phyloP scores from a whole-genome alignment of 805 yeast species.

The Ogataea ganodermae region DNA sequence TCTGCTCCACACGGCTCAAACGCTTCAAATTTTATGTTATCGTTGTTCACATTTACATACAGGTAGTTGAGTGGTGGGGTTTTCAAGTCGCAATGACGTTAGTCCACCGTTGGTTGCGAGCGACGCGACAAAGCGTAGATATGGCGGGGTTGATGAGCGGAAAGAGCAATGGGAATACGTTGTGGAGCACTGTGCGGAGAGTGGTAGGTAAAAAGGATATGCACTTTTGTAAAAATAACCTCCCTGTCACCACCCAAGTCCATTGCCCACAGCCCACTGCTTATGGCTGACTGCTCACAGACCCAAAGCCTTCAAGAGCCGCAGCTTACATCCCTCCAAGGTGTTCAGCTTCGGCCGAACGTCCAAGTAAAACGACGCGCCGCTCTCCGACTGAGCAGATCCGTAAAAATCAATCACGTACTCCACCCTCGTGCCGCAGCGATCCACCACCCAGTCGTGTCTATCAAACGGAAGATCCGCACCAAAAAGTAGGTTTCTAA shows the following conservation, averaged over 20 bases:
- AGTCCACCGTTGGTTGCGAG: too few species aligned
- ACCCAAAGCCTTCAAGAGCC: slow-evolving; percentile 67
- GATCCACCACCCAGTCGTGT: slow-evolving; percentile 88
- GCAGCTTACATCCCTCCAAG: slow-evolving; percentile 74
- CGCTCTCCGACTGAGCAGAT: slow-evolving; percentile 49
- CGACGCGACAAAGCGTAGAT: too few species aligned
- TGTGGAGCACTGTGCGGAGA: too few species aligned
- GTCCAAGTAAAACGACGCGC: slow-evolving; percentile 69
- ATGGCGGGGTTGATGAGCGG: too few species aligned
- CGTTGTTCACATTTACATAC: neutral
- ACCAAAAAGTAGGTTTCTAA: slow-evolving; percentile 61
- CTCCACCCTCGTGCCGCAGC: slow-evolving; percentile 82
- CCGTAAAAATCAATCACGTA: slow-evolving; percentile 91
- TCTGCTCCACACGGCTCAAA: neutral
- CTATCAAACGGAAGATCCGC: slow-evolving; percentile 86
- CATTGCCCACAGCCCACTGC: too few species aligned
- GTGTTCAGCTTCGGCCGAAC: slow-evolving; percentile 89
- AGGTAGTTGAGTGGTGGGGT: neutral
- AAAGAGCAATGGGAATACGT: too few species aligned
- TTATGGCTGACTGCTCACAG: too few species aligned
- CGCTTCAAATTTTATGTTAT: neutral
- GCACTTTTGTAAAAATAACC: too few species aligned
- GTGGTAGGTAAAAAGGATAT: too few species aligned
- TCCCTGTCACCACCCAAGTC: too few species aligned
- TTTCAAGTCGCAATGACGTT: neutral